phyloP scores from a whole-genome alignment of 192 early-diverging fungal genomes.

The Paraglomus occultum region DNA sequence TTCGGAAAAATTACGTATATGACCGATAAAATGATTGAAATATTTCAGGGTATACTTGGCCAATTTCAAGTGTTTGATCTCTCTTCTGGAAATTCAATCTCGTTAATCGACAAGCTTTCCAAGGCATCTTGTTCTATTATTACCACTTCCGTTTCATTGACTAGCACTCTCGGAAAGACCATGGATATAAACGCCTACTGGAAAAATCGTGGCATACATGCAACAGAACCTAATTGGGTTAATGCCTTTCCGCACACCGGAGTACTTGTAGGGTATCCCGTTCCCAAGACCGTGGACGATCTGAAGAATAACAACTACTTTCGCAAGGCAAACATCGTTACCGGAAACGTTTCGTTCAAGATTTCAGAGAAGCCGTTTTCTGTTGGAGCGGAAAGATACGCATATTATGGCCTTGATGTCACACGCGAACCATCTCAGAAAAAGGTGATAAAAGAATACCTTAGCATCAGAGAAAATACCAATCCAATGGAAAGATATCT shows the following conservation, averaged over 20 bases:
- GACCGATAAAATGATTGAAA: conserved; percentile 13
- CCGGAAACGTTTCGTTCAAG: not conserved
- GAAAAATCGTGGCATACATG: no score
- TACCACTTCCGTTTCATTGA: conserved; percentile 6
- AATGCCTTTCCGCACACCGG: not conserved
- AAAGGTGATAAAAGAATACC: conserved; percentile 10
- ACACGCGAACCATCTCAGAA: not conserved
- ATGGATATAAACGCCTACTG: no score
- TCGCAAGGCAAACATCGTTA: not conserved
- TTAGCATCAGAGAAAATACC: no score
- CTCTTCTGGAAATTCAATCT: not conserved
- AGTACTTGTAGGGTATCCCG: not conserved
- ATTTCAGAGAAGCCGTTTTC: conserved; percentile 16
- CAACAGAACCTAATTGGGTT: conserved; percentile 8
- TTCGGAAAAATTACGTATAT: conserved; percentile 18
- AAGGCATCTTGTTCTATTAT: not conserved
- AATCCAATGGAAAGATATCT: not conserved
- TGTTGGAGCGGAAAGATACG: conserved; percentile 12
- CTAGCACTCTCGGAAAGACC: conserved; percentile 8
- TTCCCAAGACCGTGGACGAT: not conserved
- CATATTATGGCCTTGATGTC: conserved; percentile 19
- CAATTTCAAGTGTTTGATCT: conserved; percentile 10
- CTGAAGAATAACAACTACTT: conserved; percentile 10
- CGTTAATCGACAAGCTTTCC: conserved; percentile 7
- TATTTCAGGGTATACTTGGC: conserved; percentile 13